phyloP scores from a whole-genome alignment of 305 asterid genomes.

The Striga hermonthica region DNA sequence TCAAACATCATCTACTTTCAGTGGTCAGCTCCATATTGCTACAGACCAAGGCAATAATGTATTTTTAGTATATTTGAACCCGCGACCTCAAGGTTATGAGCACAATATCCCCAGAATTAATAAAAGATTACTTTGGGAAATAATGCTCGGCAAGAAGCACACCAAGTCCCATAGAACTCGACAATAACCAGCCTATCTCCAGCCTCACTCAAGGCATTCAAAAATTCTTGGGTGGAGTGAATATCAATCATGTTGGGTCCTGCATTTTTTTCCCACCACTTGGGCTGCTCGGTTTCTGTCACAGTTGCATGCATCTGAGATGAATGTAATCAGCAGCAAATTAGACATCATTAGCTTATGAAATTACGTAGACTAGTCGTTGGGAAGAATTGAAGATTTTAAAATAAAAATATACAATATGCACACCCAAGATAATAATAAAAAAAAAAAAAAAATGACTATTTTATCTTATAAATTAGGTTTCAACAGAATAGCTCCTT shows the following conservation, averaged over 20 bases:
- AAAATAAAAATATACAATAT: constrained; percentile 2
- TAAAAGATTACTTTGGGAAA: constrained; percentile 49
- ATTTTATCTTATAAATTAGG: constrained; percentile 11
- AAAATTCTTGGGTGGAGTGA: constrained; percentile 58
- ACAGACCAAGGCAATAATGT: too few relatives aligned
- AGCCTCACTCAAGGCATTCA: constrained; percentile 59
- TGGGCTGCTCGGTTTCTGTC: constrained; percentile 51
- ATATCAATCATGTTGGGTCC: constrained; percentile 66
- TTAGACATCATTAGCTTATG: constrained; percentile 20
- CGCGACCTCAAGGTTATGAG: too few relatives aligned
- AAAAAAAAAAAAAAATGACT: too few relatives aligned
- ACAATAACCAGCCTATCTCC: constrained; percentile 66
- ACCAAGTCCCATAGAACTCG: constrained; percentile 69
- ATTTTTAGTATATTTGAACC: too few relatives aligned
- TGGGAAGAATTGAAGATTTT: constrained; percentile 1
- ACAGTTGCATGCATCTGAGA: constrained; percentile 47
- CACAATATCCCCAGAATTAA: too few relatives aligned
- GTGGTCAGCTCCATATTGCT: too few relatives aligned
- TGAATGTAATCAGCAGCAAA: constrained; percentile 29
- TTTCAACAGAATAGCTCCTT: constrained; percentile 10
- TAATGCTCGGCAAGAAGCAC: constrained; percentile 76
- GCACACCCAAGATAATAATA: too few relatives aligned
- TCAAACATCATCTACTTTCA: too few relatives aligned
- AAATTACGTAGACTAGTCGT: constrained; percentile 10
- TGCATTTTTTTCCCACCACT: constrained; percentile 71